Evolutionary conservation across 257 asterid species (phyloP).

Genomic region (Cordia subcordata): DNA sequence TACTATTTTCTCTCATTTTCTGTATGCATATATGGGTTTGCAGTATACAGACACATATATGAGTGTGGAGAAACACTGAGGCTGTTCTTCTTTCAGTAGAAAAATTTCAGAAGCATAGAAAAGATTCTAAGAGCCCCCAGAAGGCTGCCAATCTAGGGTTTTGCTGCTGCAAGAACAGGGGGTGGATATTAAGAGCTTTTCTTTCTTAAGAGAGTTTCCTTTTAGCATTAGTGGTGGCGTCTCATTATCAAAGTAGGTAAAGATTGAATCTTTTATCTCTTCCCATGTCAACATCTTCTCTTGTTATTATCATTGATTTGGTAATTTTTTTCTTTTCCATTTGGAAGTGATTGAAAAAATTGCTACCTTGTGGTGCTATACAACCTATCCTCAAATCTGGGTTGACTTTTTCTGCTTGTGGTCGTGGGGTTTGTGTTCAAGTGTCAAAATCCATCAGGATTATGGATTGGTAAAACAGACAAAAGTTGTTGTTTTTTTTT

Average conservation of each 20-base stretch:
- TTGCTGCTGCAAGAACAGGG: slow-evolving; percentile 44
- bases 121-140: slow-evolving; percentile 42
- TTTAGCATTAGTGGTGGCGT: slow-evolving; percentile 31
- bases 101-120: background rate
- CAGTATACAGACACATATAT: background rate
- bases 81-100: background rate
- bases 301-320: slow-evolving; percentile 16
- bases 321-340: background rate
- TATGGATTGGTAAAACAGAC: slow-evolving; percentile 5
- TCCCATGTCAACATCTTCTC: slow-evolving; percentile 34
- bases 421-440: slow-evolving; percentile 8
- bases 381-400: background rate
- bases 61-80: background rate
- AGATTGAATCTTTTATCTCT: slow-evolving; percentile 39
- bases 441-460: background rate
- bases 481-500: slow-evolving; percentile 11
- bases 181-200: slow-evolving; percentile 4
- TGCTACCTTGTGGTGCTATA: slow-evolving; percentile 6
- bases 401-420: background rate
- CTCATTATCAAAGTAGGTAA: slow-evolving; percentile 58
- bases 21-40: background rate
- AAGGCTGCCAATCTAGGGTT: slow-evolving; percentile 45
- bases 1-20: background rate
- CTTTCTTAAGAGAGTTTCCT: slow-evolving; percentile 27
- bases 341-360: slow-evolving; percentile 5